Evolutionary conservation across 768 basidiomycete genomes (phyloP), one percentile per base, ranked within the genome.

Genomic region (Paxillus rubicundulus): DNA sequence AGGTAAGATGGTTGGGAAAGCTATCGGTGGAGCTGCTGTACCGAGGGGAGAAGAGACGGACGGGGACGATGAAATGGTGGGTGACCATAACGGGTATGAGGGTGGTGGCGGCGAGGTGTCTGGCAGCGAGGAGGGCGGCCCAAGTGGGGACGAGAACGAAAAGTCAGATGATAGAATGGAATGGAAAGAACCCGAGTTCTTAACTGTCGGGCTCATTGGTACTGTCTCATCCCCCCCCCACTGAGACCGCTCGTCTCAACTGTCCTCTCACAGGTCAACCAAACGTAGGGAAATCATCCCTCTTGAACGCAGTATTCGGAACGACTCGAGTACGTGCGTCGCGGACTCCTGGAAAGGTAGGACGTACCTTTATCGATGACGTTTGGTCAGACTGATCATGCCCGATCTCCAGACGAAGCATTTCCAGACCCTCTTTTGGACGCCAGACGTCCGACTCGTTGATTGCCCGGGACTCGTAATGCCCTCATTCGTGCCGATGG

Each of bases 401-500:
- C 36, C 28, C 13, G 8, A 45, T 44, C 10, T 27, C 4, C 56
- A 89, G 91, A 97, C 93, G 4, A 97, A 96, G 70, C 93, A 97
- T 66, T 92, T 93, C 64, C 92, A 98, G 67, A 98, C 95, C 0
- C 79, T 96, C 39, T 96, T 87, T 68, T 91, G 87, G 86, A 92
- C 90, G 21, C 70, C 79, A 2, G 84, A 92, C 55, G 80, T 98
- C 55, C 87, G 92, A 42, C 79, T 98, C 9, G 92, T 93, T 34
- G 96, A 98, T 69, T 98, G 96, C 62, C 96, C 96, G 0, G 96
- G 96, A 9, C 80, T 98, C 14, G 92, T 98, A 3, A 85, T 96
- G 77, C 96, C 96, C 9, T 87, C 84, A 54, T 78, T 79, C 60
- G 80, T 87, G 5, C 89, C 85, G 9, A 84, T 92, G 83, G 90